A percentile compares a stretch with the other conserved stretches of the same genome.
These are phyloP conservation scores for Aspergillus ostianus DNA, from an alignment of 495 filamentous ascomycete species.

Conservation along the genomic window DNA sequence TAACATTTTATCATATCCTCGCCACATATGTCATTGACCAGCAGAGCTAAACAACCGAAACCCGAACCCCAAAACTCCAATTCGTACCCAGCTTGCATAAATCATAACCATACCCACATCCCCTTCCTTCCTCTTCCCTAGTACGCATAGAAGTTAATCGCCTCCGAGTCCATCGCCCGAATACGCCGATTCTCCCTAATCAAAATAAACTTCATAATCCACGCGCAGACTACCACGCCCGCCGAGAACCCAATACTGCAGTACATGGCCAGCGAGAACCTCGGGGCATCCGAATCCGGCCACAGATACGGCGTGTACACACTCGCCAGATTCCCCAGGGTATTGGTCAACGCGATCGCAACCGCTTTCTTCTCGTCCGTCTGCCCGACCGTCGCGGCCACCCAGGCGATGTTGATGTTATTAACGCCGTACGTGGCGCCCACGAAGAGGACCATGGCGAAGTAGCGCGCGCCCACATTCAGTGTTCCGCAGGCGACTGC, in stretches of 20 bases:
- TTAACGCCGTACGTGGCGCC: constrained; percentile 50
- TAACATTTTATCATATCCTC: too few species aligned
- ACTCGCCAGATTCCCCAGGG: constrained; percentile 46
- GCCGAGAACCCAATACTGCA: constrained; percentile 47
- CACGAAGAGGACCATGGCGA: constrained; percentile 50
- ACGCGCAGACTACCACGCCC: constrained; percentile 33
- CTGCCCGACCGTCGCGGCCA: constrained; percentile 51
- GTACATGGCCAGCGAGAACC: constrained; percentile 42
- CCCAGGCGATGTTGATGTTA: constrained; percentile 54
- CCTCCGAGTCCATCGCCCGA: constrained; percentile 25
- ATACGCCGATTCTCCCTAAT: constrained; percentile 49
- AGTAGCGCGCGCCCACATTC: constrained; percentile 48
- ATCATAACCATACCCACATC: too few species aligned
- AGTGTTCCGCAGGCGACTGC: constrained; percentile 30
- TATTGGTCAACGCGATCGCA: constrained; percentile 44
- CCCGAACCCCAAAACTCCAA: too few species aligned
- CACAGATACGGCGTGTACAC: constrained; percentile 55
- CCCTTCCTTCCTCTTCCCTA: background rate
- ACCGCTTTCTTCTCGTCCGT: constrained; percentile 52
- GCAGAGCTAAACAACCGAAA: too few species aligned
- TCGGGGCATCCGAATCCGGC: constrained; percentile 47
- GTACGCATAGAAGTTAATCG: constrained; percentile 20
- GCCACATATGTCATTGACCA: too few species aligned
- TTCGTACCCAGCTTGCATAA: too few species aligned
- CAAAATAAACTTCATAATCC: constrained; percentile 40